Percentiles rank a stretch among this genome's conserved stretches.
phyloP scores from a whole-genome alignment of 192 early-diverging fungal genomes.

The Coemansia sp. region DNA sequence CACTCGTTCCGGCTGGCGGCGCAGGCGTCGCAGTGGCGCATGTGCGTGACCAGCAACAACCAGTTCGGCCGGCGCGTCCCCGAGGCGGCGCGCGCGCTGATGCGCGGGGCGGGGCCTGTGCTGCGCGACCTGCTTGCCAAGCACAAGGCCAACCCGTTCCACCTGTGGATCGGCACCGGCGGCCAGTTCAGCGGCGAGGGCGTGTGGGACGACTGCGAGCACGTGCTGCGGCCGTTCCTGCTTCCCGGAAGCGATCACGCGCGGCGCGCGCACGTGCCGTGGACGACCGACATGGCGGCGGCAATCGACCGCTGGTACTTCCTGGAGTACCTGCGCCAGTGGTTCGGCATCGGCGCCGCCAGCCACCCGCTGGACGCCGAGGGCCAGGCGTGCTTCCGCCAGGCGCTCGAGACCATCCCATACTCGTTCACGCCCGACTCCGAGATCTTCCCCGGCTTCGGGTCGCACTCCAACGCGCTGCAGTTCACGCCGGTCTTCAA shows the following conservation, averaged over 20 bases:
- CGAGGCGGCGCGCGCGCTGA: slow-evolving; percentile 27
- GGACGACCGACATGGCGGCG: slow-evolving; percentile 61
- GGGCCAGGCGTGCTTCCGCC: slow-evolving; percentile 57
- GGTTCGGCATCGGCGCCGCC: slow-evolving; percentile 48
- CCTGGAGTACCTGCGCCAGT: slow-evolving; percentile 60
- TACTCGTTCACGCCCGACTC: slow-evolving; percentile 81
- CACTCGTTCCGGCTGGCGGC: no score
- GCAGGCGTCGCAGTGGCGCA: no score
- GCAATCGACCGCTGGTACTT: slow-evolving; percentile 70
- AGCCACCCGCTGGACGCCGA: slow-evolving; percentile 23
- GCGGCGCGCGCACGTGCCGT: slow-evolving; percentile 54
- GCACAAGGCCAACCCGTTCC: slow-evolving; percentile 66
- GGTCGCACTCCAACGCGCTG: slow-evolving; percentile 70
- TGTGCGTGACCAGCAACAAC: no score
- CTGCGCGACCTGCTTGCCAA: slow-evolving; percentile 61
- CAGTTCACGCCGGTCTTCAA: slow-evolving; percentile 67
- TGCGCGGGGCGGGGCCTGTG: slow-evolving; percentile 49
- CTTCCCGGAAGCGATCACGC: slow-evolving; percentile 33
- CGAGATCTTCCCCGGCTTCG: slow-evolving; percentile 78
- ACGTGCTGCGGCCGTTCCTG: slow-evolving; percentile 63
- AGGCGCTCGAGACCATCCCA: slow-evolving; percentile 71
- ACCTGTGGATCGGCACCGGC: slow-evolving; percentile 72
- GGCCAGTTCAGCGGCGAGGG: slow-evolving; percentile 70
- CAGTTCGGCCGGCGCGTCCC: slow-evolving; percentile 23
- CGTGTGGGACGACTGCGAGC: slow-evolving; percentile 62